Base-by-base conservation (phyloP, 306 rosid species). In the Sindora glabra region DNA sequence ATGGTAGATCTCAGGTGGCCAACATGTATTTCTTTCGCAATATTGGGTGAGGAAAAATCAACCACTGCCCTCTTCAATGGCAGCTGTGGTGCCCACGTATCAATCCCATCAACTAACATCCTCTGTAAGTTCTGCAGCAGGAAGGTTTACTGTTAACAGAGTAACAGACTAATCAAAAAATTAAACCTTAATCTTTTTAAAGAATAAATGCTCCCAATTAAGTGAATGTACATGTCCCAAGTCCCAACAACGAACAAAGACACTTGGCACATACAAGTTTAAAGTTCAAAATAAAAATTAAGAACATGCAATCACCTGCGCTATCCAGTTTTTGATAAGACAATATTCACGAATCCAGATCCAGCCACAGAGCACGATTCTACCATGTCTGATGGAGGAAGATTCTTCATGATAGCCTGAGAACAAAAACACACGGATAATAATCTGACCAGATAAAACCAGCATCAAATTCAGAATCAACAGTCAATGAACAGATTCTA, bases 1-100 rank as follows among this genome's bases (percentile, higher is more conserved):
- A 92, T 88, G 57, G 95, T 86, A 74, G 99, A 92, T 59, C 99
- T 84, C 61, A 86, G 61, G 76, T 92, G 96, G 69, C 99, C 97
- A 66, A 92, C 99, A 61, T 92, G 99, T 96, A 92, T 89, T 73
- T 89, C 99, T 68, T 92, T 92, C 5, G 99, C 99, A 52, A 92
- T 80, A 62, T 89, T 89, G 27, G 96, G 94, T 3, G 99, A 89
- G 34, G 99, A 92, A 74, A 92, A 92, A 77, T 92, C 96, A 66
- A 92, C 87, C 44, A 89, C 63, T 0, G 87, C 97, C 68, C 84
- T 84, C 79, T 74, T 84, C 58, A 89, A 46, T 7, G 75, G 81
- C 67, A 78, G 86, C 29, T 52, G 79, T 2, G 99, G 99, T 22
- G 96, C 89, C 99, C 99, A 94, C 0, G 63, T 71, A 50, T 94